A percentile compares a stretch with the other conserved stretches of the same genome.
These are phyloP conservation scores for Lavandula angustifolia DNA, from an alignment of 257 asterid species.

Conservation along the genomic window DNA sequence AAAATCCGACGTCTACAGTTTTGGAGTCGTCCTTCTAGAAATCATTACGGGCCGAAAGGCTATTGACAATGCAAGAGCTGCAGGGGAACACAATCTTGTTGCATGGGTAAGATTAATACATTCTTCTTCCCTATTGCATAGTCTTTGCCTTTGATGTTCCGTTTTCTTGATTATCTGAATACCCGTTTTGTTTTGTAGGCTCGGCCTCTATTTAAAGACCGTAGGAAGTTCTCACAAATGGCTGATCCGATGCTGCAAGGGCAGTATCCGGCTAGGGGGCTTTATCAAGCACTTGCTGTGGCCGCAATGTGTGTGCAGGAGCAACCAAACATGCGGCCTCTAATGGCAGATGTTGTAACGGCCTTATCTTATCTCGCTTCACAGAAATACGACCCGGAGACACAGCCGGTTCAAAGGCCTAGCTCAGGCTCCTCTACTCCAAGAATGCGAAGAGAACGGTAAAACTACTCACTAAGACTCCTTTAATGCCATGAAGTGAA, in stretches of 20 bases:
- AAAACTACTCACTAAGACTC: no score
- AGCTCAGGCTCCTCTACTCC: conserved; percentile 55
- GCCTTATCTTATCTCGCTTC: conserved; percentile 65
- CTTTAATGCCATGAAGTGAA: no score
- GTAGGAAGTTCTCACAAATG: conserved; percentile 52
- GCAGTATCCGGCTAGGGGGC: conserved; percentile 47
- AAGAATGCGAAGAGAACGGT: conserved; percentile 46
- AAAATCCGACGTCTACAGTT: conserved; percentile 73
- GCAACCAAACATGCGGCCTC: conserved; percentile 62
- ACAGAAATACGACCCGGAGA: conserved; percentile 51
- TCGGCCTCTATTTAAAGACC: conserved; percentile 55
- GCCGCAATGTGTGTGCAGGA: conserved; percentile 59
- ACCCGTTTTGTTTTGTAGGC: conserved; percentile 38
- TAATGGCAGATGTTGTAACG: conserved; percentile 68
- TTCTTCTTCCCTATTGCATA: neutral
- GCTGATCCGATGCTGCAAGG: conserved; percentile 59
- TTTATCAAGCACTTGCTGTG: conserved; percentile 57
- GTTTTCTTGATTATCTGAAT: conserved; percentile 16
- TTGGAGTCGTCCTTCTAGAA: conserved; percentile 77
- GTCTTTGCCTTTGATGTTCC: neutral
- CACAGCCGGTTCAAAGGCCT: conserved; percentile 47
- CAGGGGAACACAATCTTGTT: conserved; percentile 73
- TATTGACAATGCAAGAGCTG: conserved; percentile 60
- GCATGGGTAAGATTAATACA: conserved; percentile 57
- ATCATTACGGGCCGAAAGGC: conserved; percentile 75